Evolutionary conservation across 2,329 filamentous ascomycete genomes (phyloP).

Genomic region (Atkinsonella hypoxylon): DNA sequence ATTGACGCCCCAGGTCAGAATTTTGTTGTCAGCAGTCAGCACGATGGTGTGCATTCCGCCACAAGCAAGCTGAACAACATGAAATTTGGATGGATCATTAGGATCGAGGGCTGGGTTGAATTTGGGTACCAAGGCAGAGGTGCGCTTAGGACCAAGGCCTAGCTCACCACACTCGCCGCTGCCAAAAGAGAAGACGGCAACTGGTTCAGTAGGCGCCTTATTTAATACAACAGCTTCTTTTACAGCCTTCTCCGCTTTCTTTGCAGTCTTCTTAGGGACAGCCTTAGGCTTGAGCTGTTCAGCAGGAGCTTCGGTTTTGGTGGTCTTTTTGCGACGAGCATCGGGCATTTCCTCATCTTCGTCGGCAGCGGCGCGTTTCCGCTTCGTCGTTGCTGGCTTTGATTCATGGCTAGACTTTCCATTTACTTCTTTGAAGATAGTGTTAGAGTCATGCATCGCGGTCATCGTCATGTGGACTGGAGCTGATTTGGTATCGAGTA

Average conservation of each 20-base stretch:
- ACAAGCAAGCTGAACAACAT: constrained; percentile 63
- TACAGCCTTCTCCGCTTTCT: constrained; percentile 14
- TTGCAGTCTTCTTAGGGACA: constrained; percentile 2
- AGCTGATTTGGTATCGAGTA: not conserved
- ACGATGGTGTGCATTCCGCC: constrained; percentile 76
- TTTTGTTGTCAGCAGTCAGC: constrained; percentile 67
- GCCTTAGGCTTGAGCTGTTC: constrained; percentile 3
- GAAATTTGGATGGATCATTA: constrained; percentile 43
- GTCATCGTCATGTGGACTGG: not conserved
- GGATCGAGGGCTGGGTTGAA: constrained; percentile 66
- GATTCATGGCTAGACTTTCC: not conserved
- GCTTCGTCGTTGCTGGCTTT: constrained; percentile 4
- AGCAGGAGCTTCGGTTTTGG: constrained; percentile 2
- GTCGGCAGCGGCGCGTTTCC: constrained; percentile 6
- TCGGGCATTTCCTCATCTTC: constrained; percentile 2
- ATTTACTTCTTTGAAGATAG: constrained; percentile 1
- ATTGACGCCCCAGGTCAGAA: constrained; percentile 80
- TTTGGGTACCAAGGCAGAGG: constrained; percentile 14
- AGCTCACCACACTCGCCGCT: constrained; percentile 74
- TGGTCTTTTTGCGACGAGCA: constrained; percentile 5
- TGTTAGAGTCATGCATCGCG: not conserved
- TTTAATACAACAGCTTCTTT: constrained; percentile 18
- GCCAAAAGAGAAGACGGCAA: constrained; percentile 72
- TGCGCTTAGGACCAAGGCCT: constrained; percentile 55
- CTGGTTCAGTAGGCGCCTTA: constrained; percentile 40